Conservation (phyloP, 768 basidiomycete genomes). For the Lyophyllum decastes region DNA sequence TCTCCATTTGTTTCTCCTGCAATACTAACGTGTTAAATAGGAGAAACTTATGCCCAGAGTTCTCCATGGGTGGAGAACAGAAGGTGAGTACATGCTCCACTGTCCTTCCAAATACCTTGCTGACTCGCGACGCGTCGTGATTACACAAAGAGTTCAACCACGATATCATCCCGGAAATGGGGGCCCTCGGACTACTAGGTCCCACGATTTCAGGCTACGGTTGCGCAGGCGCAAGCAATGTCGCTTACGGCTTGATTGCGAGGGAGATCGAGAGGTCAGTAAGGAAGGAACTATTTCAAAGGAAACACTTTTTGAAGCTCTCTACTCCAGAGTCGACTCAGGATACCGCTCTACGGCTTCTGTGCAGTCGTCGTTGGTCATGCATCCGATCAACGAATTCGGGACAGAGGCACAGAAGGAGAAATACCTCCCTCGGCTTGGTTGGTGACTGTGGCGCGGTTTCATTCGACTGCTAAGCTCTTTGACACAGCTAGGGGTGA, state of each 20-base stretch:
- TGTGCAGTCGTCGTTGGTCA: slow-evolving; percentile 94
- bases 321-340: slow-evolving; percentile 75
- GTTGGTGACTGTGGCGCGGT: slow-evolving; percentile 32
- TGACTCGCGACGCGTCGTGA: not conserved
- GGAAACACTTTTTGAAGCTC: not conserved
- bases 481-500: slow-evolving; percentile 72
- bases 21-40: slow-evolving; percentile 36
- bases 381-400: slow-evolving; percentile 92
- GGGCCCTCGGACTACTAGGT: slow-evolving; percentile 85
- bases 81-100: slow-evolving; percentile 51
- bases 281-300: not conserved
- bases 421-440: slow-evolving; percentile 84
- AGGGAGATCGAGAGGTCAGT: slow-evolving; percentile 87
- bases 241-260: slow-evolving; percentile 93
- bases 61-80: slow-evolving; percentile 85
- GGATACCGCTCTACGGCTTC: slow-evolving; percentile 95
- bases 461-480: not conserved
- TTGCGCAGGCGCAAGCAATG: slow-evolving; percentile 88
- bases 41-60: slow-evolving; percentile 86
- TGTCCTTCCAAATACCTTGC: not conserved
- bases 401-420: slow-evolving; percentile 90
- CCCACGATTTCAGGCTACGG: slow-evolving; percentile 93
- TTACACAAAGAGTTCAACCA: slow-evolving; percentile 67
- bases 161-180: slow-evolving; percentile 86
- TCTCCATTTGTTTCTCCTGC: not conserved